These are phyloP conservation scores for Hydnum rufescens DNA, from an alignment of 768 basidiomycete genomes.

Conservation along the genomic window DNA sequence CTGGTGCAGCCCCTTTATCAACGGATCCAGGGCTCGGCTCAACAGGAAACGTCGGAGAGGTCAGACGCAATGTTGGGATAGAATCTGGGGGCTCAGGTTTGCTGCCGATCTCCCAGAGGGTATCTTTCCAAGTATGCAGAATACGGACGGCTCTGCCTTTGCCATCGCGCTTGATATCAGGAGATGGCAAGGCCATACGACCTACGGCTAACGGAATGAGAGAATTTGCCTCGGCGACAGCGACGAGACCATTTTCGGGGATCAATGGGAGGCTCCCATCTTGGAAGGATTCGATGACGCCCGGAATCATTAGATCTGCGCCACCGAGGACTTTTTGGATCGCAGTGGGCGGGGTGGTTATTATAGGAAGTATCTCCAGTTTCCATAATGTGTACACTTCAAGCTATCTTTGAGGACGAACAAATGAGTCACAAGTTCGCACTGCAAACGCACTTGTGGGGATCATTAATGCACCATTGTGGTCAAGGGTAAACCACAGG, in stretches of 20 bases:
- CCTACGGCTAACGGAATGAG: slow-evolving; percentile 60
- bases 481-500: neutral
- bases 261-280: slow-evolving; percentile 3
- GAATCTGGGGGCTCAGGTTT: slow-evolving; percentile 35
- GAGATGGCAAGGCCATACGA: slow-evolving; percentile 37
- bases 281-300: slow-evolving; percentile 28
- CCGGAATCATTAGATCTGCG: slow-evolving; percentile 81
- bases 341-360: slow-evolving; percentile 54
- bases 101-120: slow-evolving; percentile 52
- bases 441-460: neutral
- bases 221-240: slow-evolving; percentile 31
- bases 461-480: neutral
- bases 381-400: slow-evolving; percentile 66
- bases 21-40: too few relatives aligned
- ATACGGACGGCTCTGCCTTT: slow-evolving; percentile 67
- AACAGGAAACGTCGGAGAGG: too few relatives aligned
- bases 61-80: too few relatives aligned
- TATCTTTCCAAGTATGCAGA: slow-evolving; percentile 59
- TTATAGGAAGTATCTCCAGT: slow-evolving; percentile 41
- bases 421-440: neutral
- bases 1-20: too few relatives aligned
- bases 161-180: slow-evolving; percentile 26
- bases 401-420: neutral
- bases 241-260: slow-evolving; percentile 31
- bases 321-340: slow-evolving; percentile 53